Evolutionary conservation across 2,329 filamentous ascomycete species (phyloP), one percentile per base, ranked within the genome.

Genomic region (Claviceps sp.): DNA sequence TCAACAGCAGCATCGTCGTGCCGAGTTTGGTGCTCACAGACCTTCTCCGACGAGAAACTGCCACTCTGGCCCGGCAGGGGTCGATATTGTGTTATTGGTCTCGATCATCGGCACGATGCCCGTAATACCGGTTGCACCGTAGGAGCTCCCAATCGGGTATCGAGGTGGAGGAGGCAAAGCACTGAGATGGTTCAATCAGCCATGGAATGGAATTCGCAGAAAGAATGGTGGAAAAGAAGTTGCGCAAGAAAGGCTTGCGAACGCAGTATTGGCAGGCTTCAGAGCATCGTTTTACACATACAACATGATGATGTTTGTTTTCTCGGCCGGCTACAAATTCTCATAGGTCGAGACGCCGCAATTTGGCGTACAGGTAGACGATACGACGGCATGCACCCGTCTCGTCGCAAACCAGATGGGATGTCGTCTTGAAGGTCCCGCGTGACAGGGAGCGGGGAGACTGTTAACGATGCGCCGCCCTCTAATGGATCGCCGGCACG

Each of bases 11-110:
- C 24, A 42, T 18, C 22, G 1, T 13, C 6, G n/a, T 14, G 18
- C 34, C 41, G 24, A 20, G n/a, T 11, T 22, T 48, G 30, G 30
- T 38, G 38, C 43, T 50, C 44, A 51, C 57, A 56, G 54, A 87
- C 89, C 93, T 81, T 98, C 93, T 67, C 91, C 93, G 47, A 91
- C 89, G 44, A 95, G 82, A 59, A 98, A 84, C 65, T 94, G 87
- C 68, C 89, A 88, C 61, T 95, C 90, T 24, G 87, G 79, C 5
- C 87, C 87, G 38, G 82, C 81, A 24, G 88, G 91, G 61, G 87
- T 85, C 53, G 80, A 81, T 55, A 98, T 73, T 41, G 82, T 85
- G 65, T 97, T 98, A 69, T 93, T 95, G 51, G 91, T 96, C 76
- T 98, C 93, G 63, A 95, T 85, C 67, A 95, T 80, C 40, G 86